A percentile compares a stretch with the other conserved stretches of the same genome.
Conservation (phyloP, 768 basidiomycete species). For the Fomitopsis pulvina region DNA sequence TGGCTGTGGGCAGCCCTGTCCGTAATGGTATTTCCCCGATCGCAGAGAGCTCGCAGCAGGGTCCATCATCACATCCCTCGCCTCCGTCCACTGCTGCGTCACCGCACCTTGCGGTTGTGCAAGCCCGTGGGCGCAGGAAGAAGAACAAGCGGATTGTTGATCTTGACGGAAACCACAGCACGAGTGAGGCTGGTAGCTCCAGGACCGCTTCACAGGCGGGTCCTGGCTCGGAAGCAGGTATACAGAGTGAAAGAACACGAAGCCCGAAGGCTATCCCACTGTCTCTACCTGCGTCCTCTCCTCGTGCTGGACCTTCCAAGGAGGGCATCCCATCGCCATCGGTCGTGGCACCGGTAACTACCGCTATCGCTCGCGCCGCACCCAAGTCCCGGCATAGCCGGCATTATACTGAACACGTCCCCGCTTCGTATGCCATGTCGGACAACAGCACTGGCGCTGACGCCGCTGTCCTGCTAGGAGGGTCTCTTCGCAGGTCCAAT, state of each 20-base stretch:
- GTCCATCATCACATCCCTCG: slow-evolving; percentile 24
- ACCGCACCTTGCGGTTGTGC: slow-evolving; percentile 35
- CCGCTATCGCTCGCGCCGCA: slow-evolving; percentile 9
- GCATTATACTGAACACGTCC: slow-evolving; percentile 41
- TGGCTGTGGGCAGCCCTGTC: slow-evolving; percentile 42
- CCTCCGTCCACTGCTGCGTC: slow-evolving; percentile 38
- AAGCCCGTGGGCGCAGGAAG: slow-evolving; percentile 45
- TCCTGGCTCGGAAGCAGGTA: slow-evolving; percentile 1
- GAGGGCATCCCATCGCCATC: neutral
- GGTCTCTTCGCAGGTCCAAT: slow-evolving; percentile 17
- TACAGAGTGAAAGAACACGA: neutral
- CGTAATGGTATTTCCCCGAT: slow-evolving; percentile 5
- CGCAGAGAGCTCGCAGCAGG: slow-evolving; percentile 10
- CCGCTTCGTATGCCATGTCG: slow-evolving; percentile 14
- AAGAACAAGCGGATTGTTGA: slow-evolving; percentile 76
- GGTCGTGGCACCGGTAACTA: slow-evolving; percentile 22
- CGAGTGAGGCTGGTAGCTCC: slow-evolving; percentile 26
- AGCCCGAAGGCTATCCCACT: slow-evolving; percentile 13
- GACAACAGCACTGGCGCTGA: slow-evolving; percentile 10
- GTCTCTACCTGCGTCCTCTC: slow-evolving; percentile 1
- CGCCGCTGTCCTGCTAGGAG: slow-evolving; percentile 3
- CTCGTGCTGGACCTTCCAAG: neutral
- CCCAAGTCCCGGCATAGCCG: slow-evolving; percentile 37
- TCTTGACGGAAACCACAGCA: slow-evolving; percentile 45
- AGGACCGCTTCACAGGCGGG: slow-evolving; percentile 17